Conservation (phyloP, 305 asterid species). For the Fraxinus sp. region DNA sequence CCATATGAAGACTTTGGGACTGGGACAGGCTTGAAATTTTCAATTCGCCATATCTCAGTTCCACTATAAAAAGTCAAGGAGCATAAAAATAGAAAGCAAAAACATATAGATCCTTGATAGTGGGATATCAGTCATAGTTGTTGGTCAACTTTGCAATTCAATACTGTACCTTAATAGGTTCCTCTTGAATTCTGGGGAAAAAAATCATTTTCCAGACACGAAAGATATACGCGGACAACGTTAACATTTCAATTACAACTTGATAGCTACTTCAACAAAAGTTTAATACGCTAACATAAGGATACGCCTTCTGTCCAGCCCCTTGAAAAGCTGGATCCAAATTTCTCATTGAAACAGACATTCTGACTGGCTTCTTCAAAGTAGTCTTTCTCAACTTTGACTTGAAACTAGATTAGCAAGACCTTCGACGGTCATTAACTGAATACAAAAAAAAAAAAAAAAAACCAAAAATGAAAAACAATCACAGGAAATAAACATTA, state of each 20-base stretch:
- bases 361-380: constrained; percentile 36
- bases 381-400: constrained; percentile 16
- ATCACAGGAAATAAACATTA: neutral
- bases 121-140: constrained; percentile 12
- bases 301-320: constrained; percentile 97
- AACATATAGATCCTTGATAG: constrained; percentile 15
- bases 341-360: constrained; percentile 84
- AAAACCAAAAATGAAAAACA: constrained; percentile 19
- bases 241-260: constrained; percentile 16
- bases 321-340: constrained; percentile 95
- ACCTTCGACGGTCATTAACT: constrained; percentile 22
- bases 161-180: constrained; percentile 7
- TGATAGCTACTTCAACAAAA: constrained; percentile 13
- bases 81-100: constrained; percentile 20
- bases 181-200: constrained; percentile 1
- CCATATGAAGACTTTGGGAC: constrained; percentile 69
- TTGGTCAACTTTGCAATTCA: constrained; percentile 15
- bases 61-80: constrained; percentile 79
- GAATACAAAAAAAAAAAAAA: neutral
- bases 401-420: constrained; percentile 32
- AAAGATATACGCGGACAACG: constrained; percentile 16
- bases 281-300: constrained; percentile 31
- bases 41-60: constrained; percentile 90
- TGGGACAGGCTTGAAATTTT: constrained; percentile 66
- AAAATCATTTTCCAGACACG: neutral